A percentile compares a stretch with the other conserved stretches of the same genome.
phyloP scores from a whole-genome alignment of 768 basidiomycete species.

The Leccinum imitatum region DNA sequence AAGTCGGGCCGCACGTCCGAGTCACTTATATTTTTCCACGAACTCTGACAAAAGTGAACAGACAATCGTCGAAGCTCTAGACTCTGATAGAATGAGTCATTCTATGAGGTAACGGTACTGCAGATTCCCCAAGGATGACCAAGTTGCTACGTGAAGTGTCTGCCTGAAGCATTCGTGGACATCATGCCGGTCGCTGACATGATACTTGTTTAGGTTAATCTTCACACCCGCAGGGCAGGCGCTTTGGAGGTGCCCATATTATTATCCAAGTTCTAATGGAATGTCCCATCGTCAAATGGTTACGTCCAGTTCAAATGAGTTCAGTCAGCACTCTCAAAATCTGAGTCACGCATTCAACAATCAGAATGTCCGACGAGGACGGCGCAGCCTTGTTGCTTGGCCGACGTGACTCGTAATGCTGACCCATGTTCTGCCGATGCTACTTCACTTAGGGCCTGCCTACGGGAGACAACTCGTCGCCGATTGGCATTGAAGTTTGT shows the following conservation, averaged over 20 bases:
- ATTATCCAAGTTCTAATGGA: neutral
- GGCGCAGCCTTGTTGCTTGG: neutral
- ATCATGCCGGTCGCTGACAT: neutral
- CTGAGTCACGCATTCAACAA: neutral
- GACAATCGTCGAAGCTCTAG: too few species aligned
- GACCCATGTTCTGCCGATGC: too few species aligned
- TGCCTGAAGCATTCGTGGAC: neutral
- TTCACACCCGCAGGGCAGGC: neutral
- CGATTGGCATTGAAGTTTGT: too few species aligned
- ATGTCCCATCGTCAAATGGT: neutral
- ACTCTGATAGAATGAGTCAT: neutral
- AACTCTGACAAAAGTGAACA: too few species aligned
- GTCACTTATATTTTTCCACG: too few species aligned
- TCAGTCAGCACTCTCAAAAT: neutral
- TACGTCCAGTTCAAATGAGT: neutral
- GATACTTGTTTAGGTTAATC: neutral
- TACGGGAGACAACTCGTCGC: too few species aligned
- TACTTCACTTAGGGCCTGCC: too few species aligned
- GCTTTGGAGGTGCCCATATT: neutral
- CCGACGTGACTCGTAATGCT: neutral
- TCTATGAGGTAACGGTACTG: neutral
- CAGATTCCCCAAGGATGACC: too few species aligned
- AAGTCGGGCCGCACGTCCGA: too few species aligned
- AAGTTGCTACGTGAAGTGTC: neutral
- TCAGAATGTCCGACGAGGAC: neutral